A percentile compares a stretch with the other conserved stretches of the same genome.
Evolutionary conservation across 495 filamentous ascomycete genomes (phyloP).

Genomic region (Penicillium robsamsonii): DNA sequence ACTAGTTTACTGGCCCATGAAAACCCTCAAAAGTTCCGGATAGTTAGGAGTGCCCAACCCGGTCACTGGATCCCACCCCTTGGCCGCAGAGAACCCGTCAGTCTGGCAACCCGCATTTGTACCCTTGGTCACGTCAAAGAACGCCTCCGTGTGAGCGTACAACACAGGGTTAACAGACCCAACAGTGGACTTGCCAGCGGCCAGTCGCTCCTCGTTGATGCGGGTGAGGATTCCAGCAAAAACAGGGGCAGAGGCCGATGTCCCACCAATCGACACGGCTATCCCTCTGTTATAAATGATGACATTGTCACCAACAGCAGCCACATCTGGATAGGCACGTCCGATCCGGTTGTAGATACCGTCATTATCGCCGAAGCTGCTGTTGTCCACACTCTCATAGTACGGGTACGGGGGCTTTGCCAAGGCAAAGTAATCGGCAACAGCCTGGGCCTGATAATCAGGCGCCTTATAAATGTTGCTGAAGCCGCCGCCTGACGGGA

Average conservation of each 20-base stretch:
- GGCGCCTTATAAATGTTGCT: conserved; percentile 64
- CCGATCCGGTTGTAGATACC: conserved; percentile 60
- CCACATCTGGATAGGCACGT: conserved; percentile 64
- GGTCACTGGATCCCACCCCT: conserved; percentile 65
- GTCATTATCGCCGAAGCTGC: conserved; percentile 40
- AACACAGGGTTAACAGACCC: conserved; percentile 62
- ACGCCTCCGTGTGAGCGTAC: conserved; percentile 57
- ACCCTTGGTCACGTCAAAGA: conserved; percentile 62
- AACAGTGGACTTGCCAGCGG: conserved; percentile 52
- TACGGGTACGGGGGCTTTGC: conserved; percentile 47
- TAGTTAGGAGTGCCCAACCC: conserved; percentile 60
- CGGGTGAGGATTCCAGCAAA: conserved; percentile 57
- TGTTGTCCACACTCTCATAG: conserved; percentile 38
- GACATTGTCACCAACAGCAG: conserved; percentile 61
- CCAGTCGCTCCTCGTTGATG: conserved; percentile 61
- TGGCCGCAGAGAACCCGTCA: conserved; percentile 49
- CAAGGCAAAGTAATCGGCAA: conserved; percentile 49
- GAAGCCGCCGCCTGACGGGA: conserved; percentile 64
- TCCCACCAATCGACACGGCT: conserved; percentile 49
- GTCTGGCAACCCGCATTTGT: conserved; percentile 59
- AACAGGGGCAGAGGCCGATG: conserved; percentile 57
- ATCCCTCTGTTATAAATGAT: conserved; percentile 43
- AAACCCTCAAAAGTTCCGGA: conserved; percentile 46
- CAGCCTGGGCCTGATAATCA: conserved; percentile 53
- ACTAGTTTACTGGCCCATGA: conserved; percentile 31